phyloP scores from a whole-genome alignment of 805 yeast genomes.

The Metschnikowia similis region DNA sequence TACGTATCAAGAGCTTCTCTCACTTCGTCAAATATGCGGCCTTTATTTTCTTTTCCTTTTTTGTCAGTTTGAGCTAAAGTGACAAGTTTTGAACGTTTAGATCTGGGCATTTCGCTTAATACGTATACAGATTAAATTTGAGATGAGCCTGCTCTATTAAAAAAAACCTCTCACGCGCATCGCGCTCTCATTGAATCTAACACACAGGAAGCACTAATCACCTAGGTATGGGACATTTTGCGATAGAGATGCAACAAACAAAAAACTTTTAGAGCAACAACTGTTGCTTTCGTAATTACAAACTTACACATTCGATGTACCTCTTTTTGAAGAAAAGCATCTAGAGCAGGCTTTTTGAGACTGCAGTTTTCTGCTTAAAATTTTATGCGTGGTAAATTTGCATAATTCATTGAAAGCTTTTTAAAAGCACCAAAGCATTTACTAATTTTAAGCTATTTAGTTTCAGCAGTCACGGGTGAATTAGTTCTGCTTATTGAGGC shows the following conservation, averaged over 20 bases:
- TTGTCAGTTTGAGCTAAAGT: slow-evolving; percentile 95
- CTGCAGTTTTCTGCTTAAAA: background rate
- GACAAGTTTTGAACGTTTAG: slow-evolving; percentile 93
- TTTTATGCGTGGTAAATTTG: background rate
- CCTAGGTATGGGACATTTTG: background rate
- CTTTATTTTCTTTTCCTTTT: slow-evolving; percentile 91
- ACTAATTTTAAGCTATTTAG: background rate
- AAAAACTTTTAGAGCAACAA: too few relatives aligned
- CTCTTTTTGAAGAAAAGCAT: too few relatives aligned
- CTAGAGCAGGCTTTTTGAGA: too few relatives aligned
- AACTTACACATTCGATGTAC: too few relatives aligned
- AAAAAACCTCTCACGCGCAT: slow-evolving; percentile 9
- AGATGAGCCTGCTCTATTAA: slow-evolving; percentile 8
- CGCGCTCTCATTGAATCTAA: background rate
- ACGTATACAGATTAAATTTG: slow-evolving; percentile 4
- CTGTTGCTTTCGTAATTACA: too few relatives aligned
- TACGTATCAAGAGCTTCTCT: slow-evolving; percentile 74
- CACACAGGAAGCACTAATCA: background rate
- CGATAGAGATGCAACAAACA: background rate
- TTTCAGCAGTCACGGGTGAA: background rate
- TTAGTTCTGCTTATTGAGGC: background rate
- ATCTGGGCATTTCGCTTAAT: slow-evolving; percentile 73
- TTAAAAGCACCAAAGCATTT: background rate
- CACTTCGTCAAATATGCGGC: slow-evolving; percentile 84
- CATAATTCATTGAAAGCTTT: background rate